Percentiles rank a stretch among this genome's conserved stretches.
These are phyloP conservation scores for Trichosporon coremiiforme DNA, from an alignment of 1,284 basidiomycete genomes.

Conservation along the genomic window DNA sequence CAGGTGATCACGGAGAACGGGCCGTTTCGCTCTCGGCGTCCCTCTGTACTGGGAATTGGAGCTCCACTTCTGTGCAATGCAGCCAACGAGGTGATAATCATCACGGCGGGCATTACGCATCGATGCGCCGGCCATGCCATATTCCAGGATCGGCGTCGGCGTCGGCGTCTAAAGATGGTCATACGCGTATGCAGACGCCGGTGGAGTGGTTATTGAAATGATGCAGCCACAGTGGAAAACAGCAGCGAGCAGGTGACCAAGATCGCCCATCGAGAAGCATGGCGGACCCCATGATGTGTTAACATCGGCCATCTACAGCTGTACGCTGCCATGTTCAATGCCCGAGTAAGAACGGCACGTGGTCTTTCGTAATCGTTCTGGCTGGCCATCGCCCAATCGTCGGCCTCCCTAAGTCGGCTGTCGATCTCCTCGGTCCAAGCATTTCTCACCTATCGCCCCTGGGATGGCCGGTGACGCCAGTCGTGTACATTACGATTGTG, in stretches of 20 bases:
- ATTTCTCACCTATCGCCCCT: not conserved
- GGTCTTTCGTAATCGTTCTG: not conserved
- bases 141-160: not conserved
- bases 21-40: too few relatives aligned
- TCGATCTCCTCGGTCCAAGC: not conserved
- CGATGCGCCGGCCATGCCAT: not conserved
- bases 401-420: not conserved
- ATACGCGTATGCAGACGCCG: not conserved
- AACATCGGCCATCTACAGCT: not conserved
- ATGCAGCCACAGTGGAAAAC: not conserved
- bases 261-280: not conserved
- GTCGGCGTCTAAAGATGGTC: not conserved
- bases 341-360: not conserved
- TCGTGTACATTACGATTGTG: not conserved
- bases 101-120: not conserved
- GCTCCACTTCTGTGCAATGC: slow-evolving; percentile 9
- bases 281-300: not conserved
- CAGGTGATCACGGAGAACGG: too few relatives aligned
- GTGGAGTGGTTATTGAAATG: not conserved
- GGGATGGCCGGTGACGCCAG: not conserved
- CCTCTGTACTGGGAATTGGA: not conserved
- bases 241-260: not conserved
- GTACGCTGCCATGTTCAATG: not conserved
- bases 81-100: not conserved
- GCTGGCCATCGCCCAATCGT: too few relatives aligned